These are phyloP conservation scores for Protea cynaroides DNA, from an alignment of 164 flowering plant genomes.

Conservation along the genomic window DNA sequence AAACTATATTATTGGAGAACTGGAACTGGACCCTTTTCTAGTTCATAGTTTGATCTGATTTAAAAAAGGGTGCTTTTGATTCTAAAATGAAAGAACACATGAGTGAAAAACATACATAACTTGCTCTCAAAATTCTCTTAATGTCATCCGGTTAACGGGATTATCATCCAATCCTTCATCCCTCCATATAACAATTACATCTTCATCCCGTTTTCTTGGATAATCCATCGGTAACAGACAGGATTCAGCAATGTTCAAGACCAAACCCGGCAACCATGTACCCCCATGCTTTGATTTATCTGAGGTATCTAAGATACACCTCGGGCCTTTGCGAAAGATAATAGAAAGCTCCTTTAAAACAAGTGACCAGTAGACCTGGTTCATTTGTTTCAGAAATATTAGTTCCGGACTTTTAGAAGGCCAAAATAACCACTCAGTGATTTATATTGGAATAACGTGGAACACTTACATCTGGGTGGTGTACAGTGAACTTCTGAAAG, in stretches of 20 bases:
- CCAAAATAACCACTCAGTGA: no score
- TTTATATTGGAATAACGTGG: no score
- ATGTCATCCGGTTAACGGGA: conserved; percentile 44
- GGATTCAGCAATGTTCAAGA: conserved; percentile 81
- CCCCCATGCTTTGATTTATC: conserved; percentile 68
- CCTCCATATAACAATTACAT: conserved; percentile 72
- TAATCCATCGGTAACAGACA: conserved; percentile 49
- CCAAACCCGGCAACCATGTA: conserved; percentile 77
- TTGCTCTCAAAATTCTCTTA: conserved; percentile 68
- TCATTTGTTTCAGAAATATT: conserved; percentile 1
- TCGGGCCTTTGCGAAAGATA: conserved; percentile 50
- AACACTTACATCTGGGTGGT: no score
- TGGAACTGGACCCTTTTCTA: no score
- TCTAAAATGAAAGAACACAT: no score
- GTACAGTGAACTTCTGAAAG: conserved; percentile 62
- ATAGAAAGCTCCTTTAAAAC: conserved; percentile 66
- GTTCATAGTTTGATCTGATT: no score
- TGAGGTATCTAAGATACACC: conserved; percentile 52
- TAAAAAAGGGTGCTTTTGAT: no score
- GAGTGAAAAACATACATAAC: conserved; percentile 80
- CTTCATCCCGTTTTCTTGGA: conserved; percentile 49
- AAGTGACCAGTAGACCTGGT: conserved; percentile 74
- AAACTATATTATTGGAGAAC: no score
- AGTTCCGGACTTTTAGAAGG: not conserved
- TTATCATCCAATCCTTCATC: conserved; percentile 64